Evolutionary conservation across 169 alveolate genomes (phyloP).

Genomic region (Cryptosporidium bovis): DNA sequence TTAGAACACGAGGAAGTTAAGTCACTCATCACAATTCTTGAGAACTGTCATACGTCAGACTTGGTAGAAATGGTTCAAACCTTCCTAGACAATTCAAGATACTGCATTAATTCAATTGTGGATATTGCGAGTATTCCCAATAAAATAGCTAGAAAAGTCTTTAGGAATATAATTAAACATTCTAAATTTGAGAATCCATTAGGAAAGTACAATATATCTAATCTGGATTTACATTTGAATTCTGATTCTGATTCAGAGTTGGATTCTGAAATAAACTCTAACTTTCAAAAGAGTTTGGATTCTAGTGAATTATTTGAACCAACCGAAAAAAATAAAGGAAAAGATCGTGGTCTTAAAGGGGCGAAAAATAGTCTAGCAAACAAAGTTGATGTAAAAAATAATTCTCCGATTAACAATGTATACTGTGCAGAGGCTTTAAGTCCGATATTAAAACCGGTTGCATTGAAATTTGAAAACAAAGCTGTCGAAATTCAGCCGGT

Average conservation of each 20-base stretch:
- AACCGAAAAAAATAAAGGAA: background rate
- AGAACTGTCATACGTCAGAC: conserved; percentile 10
- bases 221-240: background rate
- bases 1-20: conserved; percentile 37
- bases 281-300: background rate
- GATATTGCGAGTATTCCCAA: conserved; percentile 17
- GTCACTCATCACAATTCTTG: conserved; percentile 45
- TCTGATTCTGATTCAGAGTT: background rate
- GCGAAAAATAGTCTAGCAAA: background rate
- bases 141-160: background rate
- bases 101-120: background rate
- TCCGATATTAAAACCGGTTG: conserved; percentile 59
- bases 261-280: background rate
- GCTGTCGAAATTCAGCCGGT: conserved; percentile 56
- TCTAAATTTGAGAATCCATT: background rate
- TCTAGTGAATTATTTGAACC: background rate
- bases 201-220: background rate
- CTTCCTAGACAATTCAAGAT: background rate
- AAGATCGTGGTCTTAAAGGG: background rate
- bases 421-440: conserved; percentile 43
- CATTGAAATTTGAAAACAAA: background rate
- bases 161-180: conserved; percentile 5
- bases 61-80: conserved; percentile 5
- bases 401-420: conserved; percentile 1
- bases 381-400: background rate